Base-by-base conservation (phyloP, 2,329 filamentous ascomycete species). In the Neofusicoccum parvum region DNA sequence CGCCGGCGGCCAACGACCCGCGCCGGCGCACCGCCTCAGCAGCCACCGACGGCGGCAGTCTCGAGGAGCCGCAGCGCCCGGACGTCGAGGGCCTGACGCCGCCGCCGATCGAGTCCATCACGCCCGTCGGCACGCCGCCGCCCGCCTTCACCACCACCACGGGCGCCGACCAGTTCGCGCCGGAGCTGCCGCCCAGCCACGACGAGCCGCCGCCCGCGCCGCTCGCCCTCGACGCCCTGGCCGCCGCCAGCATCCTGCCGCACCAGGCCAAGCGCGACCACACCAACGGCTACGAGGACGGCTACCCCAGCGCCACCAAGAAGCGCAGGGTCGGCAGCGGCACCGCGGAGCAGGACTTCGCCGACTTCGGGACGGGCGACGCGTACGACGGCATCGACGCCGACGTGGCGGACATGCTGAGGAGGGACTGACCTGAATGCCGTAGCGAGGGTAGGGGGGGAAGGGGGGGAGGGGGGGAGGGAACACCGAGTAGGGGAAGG, bases 61-160 rank as follows among this genome's bases (percentile, higher is more conserved):
- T 58, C 3, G 62, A 66, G 65, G 90, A 92, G 69, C 87, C 87
- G 12, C 87, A 88, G 67, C 88, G 92, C 39, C 94, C 94, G 1
- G 88, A 94, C 70, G 85, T 96, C 65, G 94, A 98, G 77, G 91
- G 89, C 5, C 83, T 97, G 65, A 97, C 94, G 0, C 94, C 93
- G n/a, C 91, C 91, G 1, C 81, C 88, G 2, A 84, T 87, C 67
- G 86, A 87, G 64, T 79, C 80, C 9, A 78, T 85, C 64, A 85
- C 83, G 0, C 84, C 86, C 20, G 80, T 83, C 59, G 81, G 79
- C 7, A 83, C 82, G 5, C 83, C 83, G 0, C 73, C 76, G 59
- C 78, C 67, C 27, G 63, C 62, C 32, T 58, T 69, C 23, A 65
- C 67, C 6, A 74, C 73, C 72, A 79, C 73, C 70, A 82, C 74